Percentiles rank a stretch among this genome's conserved stretches.
These are phyloP conservation scores for Rhododendron mucronatum DNA, from an alignment of 148 eudicot genomes.

Conservation along the genomic window DNA sequence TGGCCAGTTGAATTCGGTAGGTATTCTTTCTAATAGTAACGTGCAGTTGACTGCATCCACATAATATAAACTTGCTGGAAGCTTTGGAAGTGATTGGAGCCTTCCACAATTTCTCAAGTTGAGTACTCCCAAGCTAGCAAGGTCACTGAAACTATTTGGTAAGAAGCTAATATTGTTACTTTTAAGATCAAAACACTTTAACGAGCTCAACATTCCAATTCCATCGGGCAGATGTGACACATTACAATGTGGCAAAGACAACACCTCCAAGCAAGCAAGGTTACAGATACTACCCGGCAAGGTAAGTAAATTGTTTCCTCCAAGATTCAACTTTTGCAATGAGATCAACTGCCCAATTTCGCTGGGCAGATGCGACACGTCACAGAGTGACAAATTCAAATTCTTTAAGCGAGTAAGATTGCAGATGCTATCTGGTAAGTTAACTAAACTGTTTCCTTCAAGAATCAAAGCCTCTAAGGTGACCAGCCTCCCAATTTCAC, in stretches of 20 bases:
- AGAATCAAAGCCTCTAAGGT: too few species aligned
- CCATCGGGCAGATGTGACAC: too few species aligned
- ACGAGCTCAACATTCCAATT: too few species aligned
- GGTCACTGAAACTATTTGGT: neutral
- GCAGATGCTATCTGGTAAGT: neutral
- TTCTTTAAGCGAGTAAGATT: neutral
- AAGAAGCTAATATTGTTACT: too few species aligned
- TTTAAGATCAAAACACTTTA: too few species aligned
- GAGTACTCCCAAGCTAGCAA: neutral
- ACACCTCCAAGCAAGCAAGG: neutral
- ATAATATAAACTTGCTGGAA: too few species aligned
- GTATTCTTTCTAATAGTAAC: neutral
- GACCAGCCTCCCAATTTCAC: neutral
- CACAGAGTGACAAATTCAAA: neutral
- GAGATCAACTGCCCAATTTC: neutral
- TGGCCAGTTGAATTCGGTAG: neutral
- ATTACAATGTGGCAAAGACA: neutral
- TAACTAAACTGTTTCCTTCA: too few species aligned
- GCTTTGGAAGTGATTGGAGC: too few species aligned
- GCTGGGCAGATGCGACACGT: neutral
- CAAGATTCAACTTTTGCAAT: neutral
- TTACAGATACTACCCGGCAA: neutral
- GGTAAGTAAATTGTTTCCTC: neutral
- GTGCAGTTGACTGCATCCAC: too few species aligned
- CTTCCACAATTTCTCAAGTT: too few species aligned